Conservation (phyloP, 768 basidiomycete species). For the Rhizopogon vinicolor region DNA sequence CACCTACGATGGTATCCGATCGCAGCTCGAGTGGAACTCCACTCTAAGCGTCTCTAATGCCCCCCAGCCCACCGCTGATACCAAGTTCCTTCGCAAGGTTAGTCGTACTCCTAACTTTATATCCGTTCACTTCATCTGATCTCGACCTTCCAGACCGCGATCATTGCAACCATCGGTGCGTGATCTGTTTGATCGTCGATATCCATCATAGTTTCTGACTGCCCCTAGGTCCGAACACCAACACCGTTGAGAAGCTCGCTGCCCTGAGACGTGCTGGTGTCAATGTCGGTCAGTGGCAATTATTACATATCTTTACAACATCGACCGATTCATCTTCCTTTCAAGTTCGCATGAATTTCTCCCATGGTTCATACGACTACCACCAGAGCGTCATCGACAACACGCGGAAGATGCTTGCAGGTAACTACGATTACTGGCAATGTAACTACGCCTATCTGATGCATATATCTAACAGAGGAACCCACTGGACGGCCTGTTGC, state of each 20-base stretch:
- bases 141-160: conserved; percentile 69
- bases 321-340: background rate
- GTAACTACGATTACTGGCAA: conserved; percentile 36
- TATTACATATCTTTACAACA: no score
- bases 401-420: conserved; percentile 77
- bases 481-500: conserved; percentile 87
- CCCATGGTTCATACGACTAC: conserved; percentile 97
- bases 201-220: conserved; percentile 4
- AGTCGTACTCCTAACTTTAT: conserved; percentile 13
- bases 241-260: conserved; percentile 81
- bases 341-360: conserved; percentile 99
- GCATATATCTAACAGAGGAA: conserved; percentile 39
- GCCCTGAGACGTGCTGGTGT: conserved; percentile 89
- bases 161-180: conserved; percentile 97
- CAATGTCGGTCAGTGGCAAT: conserved; percentile 81
- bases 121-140: background rate
- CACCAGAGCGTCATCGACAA: conserved; percentile 99
- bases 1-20: conserved; percentile 56
- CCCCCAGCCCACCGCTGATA: conserved; percentile 67
- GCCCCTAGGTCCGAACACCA: conserved; percentile 85
- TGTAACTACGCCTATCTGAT: conserved; percentile 4
- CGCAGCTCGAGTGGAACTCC: conserved; percentile 92
- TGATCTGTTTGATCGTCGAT: conserved; percentile 3
- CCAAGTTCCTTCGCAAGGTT: conserved; percentile 91
- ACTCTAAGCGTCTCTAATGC: conserved; percentile 70